Evolutionary conservation across 179 eudicot species (phyloP).

Genomic region (Beta lomatogona): DNA sequence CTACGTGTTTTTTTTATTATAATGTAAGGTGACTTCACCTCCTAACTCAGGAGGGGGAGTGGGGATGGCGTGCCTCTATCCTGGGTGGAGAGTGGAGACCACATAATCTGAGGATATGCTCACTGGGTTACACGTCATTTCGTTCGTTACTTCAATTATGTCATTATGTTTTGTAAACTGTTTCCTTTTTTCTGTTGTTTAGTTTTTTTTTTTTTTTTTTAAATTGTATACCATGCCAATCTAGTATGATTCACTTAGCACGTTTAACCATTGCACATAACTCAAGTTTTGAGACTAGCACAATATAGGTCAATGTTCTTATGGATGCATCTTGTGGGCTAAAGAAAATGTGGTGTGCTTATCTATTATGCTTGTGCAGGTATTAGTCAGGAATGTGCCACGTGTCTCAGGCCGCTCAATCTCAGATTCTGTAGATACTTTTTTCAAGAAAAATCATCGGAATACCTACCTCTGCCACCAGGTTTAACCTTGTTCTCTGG

Average conservation of each 20-base stretch:
- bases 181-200: background rate
- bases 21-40: too few relatives aligned
- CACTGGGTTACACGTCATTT: too few relatives aligned
- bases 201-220: background rate
- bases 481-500: slow-evolving; percentile 38
- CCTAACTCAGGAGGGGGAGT: too few relatives aligned
- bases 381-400: slow-evolving; percentile 85
- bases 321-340: background rate
- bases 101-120: too few relatives aligned
- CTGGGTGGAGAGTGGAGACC: too few relatives aligned
- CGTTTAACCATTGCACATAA: background rate
- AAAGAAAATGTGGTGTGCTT: background rate
- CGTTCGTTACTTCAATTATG: too few relatives aligned
- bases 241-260: background rate
- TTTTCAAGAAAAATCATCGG: slow-evolving; percentile 77
- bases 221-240: background rate
- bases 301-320: background rate
- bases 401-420: slow-evolving; percentile 61
- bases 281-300: background rate
- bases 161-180: background rate
- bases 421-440: slow-evolving; percentile 75
- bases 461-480: slow-evolving; percentile 89
- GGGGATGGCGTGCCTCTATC: too few relatives aligned
- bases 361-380: slow-evolving; percentile 47
- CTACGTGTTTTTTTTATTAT: too few relatives aligned